Conservation (phyloP, 768 basidiomycete species). For the Amanita rimosa region DNA sequence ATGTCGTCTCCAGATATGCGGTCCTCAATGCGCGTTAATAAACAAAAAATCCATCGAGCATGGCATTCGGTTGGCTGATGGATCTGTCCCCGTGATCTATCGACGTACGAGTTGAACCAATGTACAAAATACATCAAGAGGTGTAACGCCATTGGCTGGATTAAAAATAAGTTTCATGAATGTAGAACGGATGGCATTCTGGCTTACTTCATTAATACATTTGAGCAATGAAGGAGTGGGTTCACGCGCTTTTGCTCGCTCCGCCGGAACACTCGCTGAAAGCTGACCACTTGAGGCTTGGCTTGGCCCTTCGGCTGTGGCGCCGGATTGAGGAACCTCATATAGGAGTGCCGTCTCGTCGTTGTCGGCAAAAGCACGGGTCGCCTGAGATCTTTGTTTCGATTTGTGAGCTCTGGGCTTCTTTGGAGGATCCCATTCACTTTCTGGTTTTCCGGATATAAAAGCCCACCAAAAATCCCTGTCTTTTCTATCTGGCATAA, state of each 20-base stretch:
- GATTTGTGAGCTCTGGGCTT: slow-evolving; percentile 20
- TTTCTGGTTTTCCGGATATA: slow-evolving; percentile 54
- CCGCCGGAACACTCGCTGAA: not conserved
- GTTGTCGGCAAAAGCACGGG: slow-evolving; percentile 7
- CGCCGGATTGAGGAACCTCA: slow-evolving; percentile 1
- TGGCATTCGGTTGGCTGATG: slow-evolving; percentile 43
- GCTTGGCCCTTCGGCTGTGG: not conserved
- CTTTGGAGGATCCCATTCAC: slow-evolving; percentile 53
- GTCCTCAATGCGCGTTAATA: slow-evolving; percentile 61
- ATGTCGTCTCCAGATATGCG: slow-evolving; percentile 66
- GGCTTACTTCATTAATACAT: slow-evolving; percentile 56
- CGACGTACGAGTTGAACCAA: slow-evolving; percentile 61
- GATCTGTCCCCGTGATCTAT: slow-evolving; percentile 24
- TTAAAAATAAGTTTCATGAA: slow-evolving; percentile 10
- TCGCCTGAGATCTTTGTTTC: slow-evolving; percentile 17
- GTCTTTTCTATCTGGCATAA: slow-evolving; percentile 61
- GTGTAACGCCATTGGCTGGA: slow-evolving; percentile 58
- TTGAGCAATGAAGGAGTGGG: slow-evolving; percentile 47
- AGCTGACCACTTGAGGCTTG: not conserved
- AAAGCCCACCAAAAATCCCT: slow-evolving; percentile 78
- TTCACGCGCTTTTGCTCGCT: slow-evolving; percentile 26
- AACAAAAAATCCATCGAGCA: slow-evolving; percentile 68
- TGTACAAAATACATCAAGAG: slow-evolving; percentile 77
- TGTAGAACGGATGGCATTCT: slow-evolving; percentile 1
- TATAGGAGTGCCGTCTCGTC: slow-evolving; percentile 6